phyloP scores from a whole-genome alignment of 257 asterid genomes.

The Nicotiana knightiana region DNA sequence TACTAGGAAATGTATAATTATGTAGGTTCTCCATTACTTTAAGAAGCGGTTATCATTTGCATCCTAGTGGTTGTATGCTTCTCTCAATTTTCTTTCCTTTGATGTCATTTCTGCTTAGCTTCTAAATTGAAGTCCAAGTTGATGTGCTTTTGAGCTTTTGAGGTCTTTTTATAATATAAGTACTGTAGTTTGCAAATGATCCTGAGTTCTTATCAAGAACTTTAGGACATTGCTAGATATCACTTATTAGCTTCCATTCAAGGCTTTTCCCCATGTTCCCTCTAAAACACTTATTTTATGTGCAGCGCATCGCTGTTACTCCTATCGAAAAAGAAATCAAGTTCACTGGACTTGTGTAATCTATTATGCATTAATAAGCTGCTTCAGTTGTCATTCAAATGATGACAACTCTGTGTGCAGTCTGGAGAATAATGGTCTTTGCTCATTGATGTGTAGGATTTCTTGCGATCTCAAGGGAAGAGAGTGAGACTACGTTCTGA shows the following conservation, averaged over 20 bases:
- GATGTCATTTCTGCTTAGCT: neutral
- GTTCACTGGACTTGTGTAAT: neutral
- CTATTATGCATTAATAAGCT: neutral
- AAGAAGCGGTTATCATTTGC: neutral
- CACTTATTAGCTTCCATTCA: neutral
- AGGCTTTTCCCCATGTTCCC: neutral
- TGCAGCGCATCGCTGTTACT: neutral
- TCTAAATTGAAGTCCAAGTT: neutral
- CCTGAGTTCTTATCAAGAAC: neutral
- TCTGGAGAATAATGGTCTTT: slow-evolving; percentile 12
- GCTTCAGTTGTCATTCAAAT: neutral
- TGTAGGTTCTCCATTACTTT: neutral
- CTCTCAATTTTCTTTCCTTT: neutral
- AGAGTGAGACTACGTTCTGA: slow-evolving; percentile 55
- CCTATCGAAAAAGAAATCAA: neutral
- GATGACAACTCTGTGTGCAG: neutral
- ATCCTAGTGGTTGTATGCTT: neutral
- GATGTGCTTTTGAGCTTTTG: neutral
- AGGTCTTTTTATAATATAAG: neutral
- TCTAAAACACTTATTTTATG: neutral
- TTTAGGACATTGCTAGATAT: neutral
- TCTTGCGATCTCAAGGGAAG: slow-evolving; percentile 77
- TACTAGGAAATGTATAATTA: neutral
- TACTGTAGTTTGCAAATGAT: neutral
- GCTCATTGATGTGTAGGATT: slow-evolving; percentile 45